phyloP scores from a whole-genome alignment of 2,329 filamentous ascomycete genomes.

The Scedosporium apiospermum region DNA sequence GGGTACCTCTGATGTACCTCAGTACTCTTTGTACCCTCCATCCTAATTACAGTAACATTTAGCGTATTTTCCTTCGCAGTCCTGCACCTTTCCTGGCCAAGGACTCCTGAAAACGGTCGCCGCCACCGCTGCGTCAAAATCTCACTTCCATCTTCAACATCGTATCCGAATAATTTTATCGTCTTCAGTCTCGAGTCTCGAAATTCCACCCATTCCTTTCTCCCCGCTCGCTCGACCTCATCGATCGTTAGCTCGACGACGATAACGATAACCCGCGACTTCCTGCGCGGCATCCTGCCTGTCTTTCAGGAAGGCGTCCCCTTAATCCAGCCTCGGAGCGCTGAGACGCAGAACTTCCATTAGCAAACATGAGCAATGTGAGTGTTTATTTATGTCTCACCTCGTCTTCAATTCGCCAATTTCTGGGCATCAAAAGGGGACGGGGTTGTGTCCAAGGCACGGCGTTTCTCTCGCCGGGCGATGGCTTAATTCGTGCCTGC shows the following conservation, averaged over 20 bases:
- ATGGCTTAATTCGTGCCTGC: too few relatives aligned
- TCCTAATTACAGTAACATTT: not conserved
- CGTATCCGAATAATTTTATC: not conserved
- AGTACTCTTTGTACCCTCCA: not conserved
- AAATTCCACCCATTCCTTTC: not conserved
- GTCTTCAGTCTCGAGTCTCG: not conserved
- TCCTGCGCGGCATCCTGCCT: not conserved
- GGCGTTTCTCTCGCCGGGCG: too few relatives aligned
- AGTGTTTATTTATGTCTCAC: not conserved
- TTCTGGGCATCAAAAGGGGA: not conserved
- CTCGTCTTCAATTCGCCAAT: not conserved
- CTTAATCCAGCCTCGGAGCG: not conserved
- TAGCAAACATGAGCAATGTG: not conserved
- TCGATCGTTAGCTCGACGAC: not conserved
- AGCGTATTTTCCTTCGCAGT: not conserved
- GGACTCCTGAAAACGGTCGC: not conserved
- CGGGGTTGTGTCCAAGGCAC: not conserved
- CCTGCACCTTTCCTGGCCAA: not conserved
- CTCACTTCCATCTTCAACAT: not conserved
- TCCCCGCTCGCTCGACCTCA: not conserved
- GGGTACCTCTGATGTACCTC: not conserved
- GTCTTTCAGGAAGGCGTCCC: not conserved
- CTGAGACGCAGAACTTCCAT: not conserved
- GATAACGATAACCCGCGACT: not conserved
- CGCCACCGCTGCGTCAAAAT: not conserved